These are phyloP conservation scores for Pouteria campechiana DNA, from an alignment of 179 eudicot species.

Conservation along the genomic window DNA sequence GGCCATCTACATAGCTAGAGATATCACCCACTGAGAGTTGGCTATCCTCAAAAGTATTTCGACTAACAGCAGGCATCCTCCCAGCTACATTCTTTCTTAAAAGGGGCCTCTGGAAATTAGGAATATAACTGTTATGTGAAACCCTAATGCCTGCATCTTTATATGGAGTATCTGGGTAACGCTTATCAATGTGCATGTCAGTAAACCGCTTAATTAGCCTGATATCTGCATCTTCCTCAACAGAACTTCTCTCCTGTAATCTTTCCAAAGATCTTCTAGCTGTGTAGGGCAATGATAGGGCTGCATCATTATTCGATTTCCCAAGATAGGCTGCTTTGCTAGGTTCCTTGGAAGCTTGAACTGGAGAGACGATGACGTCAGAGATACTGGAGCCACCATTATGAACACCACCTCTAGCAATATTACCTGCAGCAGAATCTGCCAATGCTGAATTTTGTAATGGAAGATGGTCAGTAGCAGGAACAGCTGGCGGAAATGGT, in stretches of 20 bases:
- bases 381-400: conserved; percentile 66
- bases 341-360: conserved; percentile 73
- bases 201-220: conserved; percentile 60
- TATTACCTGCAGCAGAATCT: conserved; percentile 47
- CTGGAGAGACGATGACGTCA: conserved; percentile 72
- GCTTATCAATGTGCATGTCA: conserved; percentile 61
- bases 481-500: conserved; percentile 87
- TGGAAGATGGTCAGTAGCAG: conserved; percentile 69
- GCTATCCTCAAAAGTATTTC: conserved; percentile 87
- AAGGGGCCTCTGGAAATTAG: conserved; percentile 89
- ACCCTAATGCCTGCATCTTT: conserved; percentile 59
- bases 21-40: conserved; percentile 62
- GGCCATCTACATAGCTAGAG: conserved; percentile 65
- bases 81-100: conserved; percentile 73
- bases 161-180: conserved; percentile 52
- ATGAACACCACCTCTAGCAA: conserved; percentile 39
- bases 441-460: conserved; percentile 43
- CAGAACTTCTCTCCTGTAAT: conserved; percentile 48
- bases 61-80: conserved; percentile 61
- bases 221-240: conserved; percentile 44
- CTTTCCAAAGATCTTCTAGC: conserved; percentile 65
- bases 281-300: conserved; percentile 44
- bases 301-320: conserved; percentile 46
- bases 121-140: conserved; percentile 50
- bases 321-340: conserved; percentile 44